Evolutionary conservation across 768 basidiomycete species (phyloP), one percentile per base, ranked within the genome.

Genomic region (Pulveroboletus sp.): DNA sequence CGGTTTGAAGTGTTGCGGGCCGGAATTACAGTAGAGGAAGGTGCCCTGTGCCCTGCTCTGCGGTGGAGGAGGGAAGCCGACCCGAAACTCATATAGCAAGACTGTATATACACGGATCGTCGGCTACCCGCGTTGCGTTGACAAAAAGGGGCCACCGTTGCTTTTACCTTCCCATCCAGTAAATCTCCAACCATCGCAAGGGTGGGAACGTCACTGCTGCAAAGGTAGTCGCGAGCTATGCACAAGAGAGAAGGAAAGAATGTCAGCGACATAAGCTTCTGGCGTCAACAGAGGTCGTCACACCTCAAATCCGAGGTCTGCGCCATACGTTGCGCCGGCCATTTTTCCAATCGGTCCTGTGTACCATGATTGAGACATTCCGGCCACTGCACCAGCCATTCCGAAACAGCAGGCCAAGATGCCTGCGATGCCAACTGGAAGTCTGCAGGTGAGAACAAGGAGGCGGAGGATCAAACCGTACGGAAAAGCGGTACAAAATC

Each of bases 301-400:
- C 27, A 77, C 74, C 69, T 80, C 79, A 47, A 81, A 80, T 28
- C 79, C 79, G 26, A 81, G 67, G 56, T 80, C 79, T 2, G 76
- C 78, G 28, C 79, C 78, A 37, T 60, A 72, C 12, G 32, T 24
- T 3, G 61, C 69, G 11, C 77, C 76, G 3, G 76, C 73, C 39
- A 70, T 50, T 43, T 57, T 59, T 4, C 70, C 79, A 3, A 80
- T 57, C 0, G 78, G 79, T 1, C 79, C 80, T 2, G 71, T 75
- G 48, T 78, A 80, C 76, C 78, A 78, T 6, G 65, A 68, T 51
- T 77, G 71, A 9, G 78, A 72, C 79, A 81, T 81, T 1, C 77
- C 74, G 5, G 78, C 62, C 1, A 80, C 73, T 0, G 78, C 78
- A 2, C 77, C 76, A 0, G 59, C 73, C 3, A 74, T 72, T 9